These are phyloP conservation scores for Cucumis hystrix DNA, from an alignment of 306 rosid genomes.

Conservation along the genomic window DNA sequence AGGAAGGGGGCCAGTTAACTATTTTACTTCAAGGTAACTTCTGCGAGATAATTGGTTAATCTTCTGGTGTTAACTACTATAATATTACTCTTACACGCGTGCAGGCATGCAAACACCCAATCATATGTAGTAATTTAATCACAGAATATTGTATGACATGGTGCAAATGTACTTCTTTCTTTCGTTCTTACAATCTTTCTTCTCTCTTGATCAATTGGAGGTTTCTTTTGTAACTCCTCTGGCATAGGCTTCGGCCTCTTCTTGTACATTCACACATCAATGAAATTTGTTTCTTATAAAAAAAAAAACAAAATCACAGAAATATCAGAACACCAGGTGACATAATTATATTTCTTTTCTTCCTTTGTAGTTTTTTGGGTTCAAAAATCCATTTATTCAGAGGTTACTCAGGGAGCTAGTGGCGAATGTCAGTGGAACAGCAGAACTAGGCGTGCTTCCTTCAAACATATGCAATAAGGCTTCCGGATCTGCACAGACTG, in stretches of 20 bases:
- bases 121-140: background rate
- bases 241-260: no score
- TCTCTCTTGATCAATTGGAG: no score
- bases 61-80: background rate
- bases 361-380: slow-evolving; percentile 71
- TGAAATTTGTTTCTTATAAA: no score
- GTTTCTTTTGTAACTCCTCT: no score
- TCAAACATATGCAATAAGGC: slow-evolving; percentile 20
- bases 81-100: background rate
- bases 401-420: slow-evolving; percentile 66
- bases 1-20: no score
- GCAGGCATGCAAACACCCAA: background rate
- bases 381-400: slow-evolving; percentile 59
- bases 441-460: slow-evolving; percentile 25
- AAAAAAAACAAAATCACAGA: no score
- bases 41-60: background rate
- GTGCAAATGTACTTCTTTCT: no score
- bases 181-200: no score
- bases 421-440: slow-evolving; percentile 42
- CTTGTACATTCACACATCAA: no score
- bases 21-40: no score
- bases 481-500: slow-evolving; percentile 15
- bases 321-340: slow-evolving; percentile 7
- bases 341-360: slow-evolving; percentile 10
- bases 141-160: no score